Evolutionary conservation across 169 alveolate species (phyloP).

Genomic region (Plasmodium berghei): DNA sequence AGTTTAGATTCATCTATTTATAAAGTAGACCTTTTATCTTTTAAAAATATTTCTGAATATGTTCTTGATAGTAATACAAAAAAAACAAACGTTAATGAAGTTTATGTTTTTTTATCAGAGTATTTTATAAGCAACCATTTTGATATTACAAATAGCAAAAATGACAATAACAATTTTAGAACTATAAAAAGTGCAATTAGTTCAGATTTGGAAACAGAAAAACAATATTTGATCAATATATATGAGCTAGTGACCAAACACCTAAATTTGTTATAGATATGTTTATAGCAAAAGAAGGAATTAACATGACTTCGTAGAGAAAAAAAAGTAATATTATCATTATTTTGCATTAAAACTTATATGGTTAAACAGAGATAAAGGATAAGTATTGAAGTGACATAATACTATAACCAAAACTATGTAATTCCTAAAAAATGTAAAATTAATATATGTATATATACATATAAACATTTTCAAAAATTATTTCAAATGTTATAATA

Average conservation of each 20-base stretch:
- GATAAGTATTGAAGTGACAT: no score
- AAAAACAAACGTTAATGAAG: conserved; percentile 8
- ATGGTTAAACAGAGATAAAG: no score
- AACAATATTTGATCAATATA: conserved; percentile 10
- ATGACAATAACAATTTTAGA: conserved; percentile 37
- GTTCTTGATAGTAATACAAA: conserved; percentile 4
- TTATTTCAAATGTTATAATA: no score
- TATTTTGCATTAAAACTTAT: no score
- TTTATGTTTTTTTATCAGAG: conserved; percentile 58
- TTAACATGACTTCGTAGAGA: no score
- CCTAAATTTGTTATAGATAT: conserved; percentile 14
- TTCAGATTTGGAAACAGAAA: conserved; percentile 27
- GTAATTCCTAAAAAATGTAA: no score
- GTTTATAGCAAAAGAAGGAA: no score
- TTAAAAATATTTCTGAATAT: conserved; percentile 59
- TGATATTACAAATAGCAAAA: conserved; percentile 39
- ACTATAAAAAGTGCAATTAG: conserved; percentile 10
- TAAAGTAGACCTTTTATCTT: conserved; percentile 28
- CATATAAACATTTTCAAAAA: no score
- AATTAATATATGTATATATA: no score
- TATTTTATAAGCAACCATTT: conserved; percentile 35
- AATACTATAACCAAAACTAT: no score
- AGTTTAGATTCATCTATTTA: conserved; percentile 33
- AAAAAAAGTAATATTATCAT: no score
- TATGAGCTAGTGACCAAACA: conserved; percentile 11